Evolutionary conservation across 2,329 filamentous ascomycete species (phyloP), one percentile per base, ranked within the genome.

Genomic region (Arthroderma sp.): DNA sequence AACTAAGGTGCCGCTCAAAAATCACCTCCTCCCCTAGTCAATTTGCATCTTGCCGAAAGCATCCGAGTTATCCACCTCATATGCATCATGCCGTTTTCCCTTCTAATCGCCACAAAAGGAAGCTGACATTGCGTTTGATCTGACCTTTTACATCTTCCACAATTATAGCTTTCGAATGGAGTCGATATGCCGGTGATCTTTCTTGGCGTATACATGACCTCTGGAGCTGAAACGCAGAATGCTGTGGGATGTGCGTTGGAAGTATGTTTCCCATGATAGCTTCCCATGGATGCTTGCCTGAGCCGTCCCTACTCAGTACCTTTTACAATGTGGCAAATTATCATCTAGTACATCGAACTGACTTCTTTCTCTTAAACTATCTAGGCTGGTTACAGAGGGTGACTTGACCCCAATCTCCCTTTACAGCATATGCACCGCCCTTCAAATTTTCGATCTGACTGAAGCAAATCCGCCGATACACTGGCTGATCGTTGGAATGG

Each of bases 141-240:
- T 39, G 37, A 39, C 37, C 9, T 22, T 11, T 11, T 22, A 39
- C 5, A 11, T 28, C 9, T 9, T 27, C 9, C 37, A 29, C n/a
- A 29, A 30, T 7, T 42, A 15, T 36, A 47, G 45, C 45, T 47
- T 39, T n/a, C 45, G 8, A 47, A 47, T 43, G 45, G 45, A 15
- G 34, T 47, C 4, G n/a, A 32, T 15, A 47, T 47, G 45, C 45
- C 45, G 6, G 30, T 43, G 34, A 47, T 47, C 36, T 40, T 43
- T 15, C 40, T 47, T 5, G 45, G 45, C 10, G 45, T 47, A 30
- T 47, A 47, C 33, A 40, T 38, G 9, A 47, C 36, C 11, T 32
- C 40, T 5, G 45, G 27, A 9, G 36, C 31, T 5, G 73, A 77
- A 64, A 73, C 73, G 40, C 75, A 77, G 65, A 69, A 66, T 47